Conservation (phyloP, 352 stramenopile genomes). For the Pythium volutum region DNA sequence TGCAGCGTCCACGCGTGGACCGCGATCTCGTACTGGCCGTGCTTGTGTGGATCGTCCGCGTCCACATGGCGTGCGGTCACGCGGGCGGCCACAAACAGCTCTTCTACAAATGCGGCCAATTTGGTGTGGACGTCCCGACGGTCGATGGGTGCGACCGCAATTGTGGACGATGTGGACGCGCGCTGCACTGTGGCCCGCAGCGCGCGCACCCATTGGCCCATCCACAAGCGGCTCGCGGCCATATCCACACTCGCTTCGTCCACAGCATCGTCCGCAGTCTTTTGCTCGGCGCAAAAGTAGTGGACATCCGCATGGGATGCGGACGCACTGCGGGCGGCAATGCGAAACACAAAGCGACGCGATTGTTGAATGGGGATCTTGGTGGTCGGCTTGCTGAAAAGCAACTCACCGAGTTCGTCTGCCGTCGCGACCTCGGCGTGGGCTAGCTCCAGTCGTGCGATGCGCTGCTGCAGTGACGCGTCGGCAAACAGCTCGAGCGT, state of each 20-base stretch:
- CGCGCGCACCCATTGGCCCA: constrained; percentile 49
- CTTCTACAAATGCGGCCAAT: constrained; percentile 44
- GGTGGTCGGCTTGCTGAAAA: constrained; percentile 10
- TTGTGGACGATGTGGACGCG: constrained; percentile 2
- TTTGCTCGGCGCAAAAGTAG: constrained; percentile 53
- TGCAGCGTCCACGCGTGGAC: constrained; percentile 62
- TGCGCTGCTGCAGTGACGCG: constrained; percentile 35
- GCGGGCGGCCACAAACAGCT: constrained; percentile 45
- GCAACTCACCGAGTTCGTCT: constrained; percentile 55
- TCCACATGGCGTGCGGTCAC: constrained; percentile 32
- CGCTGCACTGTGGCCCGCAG: constrained; percentile 25
- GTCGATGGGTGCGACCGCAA: constrained; percentile 18
- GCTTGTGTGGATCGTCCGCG: constrained; percentile 22
- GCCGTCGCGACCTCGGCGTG: constrained; percentile 40
- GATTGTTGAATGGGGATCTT: constrained; percentile 50
- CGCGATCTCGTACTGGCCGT: constrained; percentile 43
- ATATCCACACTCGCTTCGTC: constrained; percentile 19
- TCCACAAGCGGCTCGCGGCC: constrained; percentile 38
- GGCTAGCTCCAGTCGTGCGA: constrained; percentile 40
- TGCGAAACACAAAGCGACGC: constrained; percentile 62
- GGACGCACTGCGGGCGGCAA: constrained; percentile 24
- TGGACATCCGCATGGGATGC: constrained; percentile 18
- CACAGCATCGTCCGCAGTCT: background rate
- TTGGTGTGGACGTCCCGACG: constrained; percentile 37
- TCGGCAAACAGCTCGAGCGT: constrained; percentile 64